Percentiles rank a stretch among this genome's conserved stretches.
Evolutionary conservation across 2,329 filamentous ascomycete species (phyloP).

Genomic region (Hymenotorrendiella dingleyae): DNA sequence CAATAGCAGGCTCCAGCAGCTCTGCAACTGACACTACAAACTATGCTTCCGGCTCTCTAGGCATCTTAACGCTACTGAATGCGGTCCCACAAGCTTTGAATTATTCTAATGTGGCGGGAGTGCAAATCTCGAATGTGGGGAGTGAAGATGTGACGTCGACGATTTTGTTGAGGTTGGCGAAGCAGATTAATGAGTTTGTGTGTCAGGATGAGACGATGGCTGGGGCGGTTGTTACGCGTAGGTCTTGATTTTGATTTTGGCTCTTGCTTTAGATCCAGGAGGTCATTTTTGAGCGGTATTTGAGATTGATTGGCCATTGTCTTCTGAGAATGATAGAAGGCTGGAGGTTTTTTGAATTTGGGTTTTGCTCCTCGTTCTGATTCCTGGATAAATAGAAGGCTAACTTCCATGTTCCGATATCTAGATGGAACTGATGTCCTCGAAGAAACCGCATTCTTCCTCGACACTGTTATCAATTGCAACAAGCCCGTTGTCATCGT

Average conservation of each 20-base stretch:
- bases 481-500: conserved; percentile 55
- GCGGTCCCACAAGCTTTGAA: conserved; percentile 50
- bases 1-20: conserved; percentile 49
- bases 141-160: conserved; percentile 42
- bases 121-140: conserved; percentile 46
- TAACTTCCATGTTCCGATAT: too few relatives aligned
- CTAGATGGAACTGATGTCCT: conserved; percentile 62
- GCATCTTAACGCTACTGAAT: conserved; percentile 39
- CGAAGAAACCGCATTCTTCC: conserved; percentile 58
- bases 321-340: too few relatives aligned
- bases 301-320: too few relatives aligned
- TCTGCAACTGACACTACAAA: conserved; percentile 46
- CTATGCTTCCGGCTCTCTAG: conserved; percentile 40
- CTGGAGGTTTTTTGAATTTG: too few relatives aligned
- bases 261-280: too few relatives aligned
- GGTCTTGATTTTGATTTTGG: too few relatives aligned
- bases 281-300: too few relatives aligned
- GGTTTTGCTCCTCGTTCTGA: too few relatives aligned
- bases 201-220: conserved; percentile 29
- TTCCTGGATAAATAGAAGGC: too few relatives aligned
- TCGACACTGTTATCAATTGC: conserved; percentile 50
- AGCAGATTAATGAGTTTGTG: conserved; percentile 41
- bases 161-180: conserved; percentile 42
- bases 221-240: conserved; percentile 55
- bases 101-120: conserved; percentile 47